Conservation (phyloP, 768 basidiomycete genomes). For the Melanogaster broomeanus region DNA sequence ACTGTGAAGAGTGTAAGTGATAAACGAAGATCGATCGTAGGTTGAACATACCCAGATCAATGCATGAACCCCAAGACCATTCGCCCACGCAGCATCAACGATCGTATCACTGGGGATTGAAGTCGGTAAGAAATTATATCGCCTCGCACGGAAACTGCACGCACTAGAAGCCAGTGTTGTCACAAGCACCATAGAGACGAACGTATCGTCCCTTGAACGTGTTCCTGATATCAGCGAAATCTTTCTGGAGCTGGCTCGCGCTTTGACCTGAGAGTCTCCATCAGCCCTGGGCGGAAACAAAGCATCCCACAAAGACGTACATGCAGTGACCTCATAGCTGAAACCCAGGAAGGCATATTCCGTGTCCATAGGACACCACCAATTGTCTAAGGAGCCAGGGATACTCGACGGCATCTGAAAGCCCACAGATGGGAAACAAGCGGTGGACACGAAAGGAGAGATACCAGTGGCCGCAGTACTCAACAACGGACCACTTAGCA, state of each 20-base stretch:
- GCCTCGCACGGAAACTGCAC: not conserved
- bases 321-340: conserved; percentile 71
- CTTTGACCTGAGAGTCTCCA: conserved; percentile 52
- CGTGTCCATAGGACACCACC: conserved; percentile 65
- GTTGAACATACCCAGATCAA: conserved; percentile 63
- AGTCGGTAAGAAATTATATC: conserved; percentile 17
- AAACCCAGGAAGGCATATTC: conserved; percentile 81
- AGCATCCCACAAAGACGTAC: conserved; percentile 36
- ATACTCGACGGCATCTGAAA: conserved; percentile 57
- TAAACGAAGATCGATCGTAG: not conserved
- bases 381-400: conserved; percentile 46
- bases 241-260: conserved; percentile 44
- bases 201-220: conserved; percentile 68
- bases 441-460: not conserved
- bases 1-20: conserved; percentile 21
- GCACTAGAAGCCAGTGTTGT: conserved; percentile 42
- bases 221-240: conserved; percentile 61
- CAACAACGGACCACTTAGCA: not conserved
- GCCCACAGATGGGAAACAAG: conserved; percentile 42
- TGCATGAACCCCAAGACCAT: conserved; percentile 70
- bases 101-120: conserved; percentile 48
- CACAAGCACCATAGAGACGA: conserved; percentile 47
- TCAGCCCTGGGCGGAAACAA: conserved; percentile 2
- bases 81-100: conserved; percentile 67
- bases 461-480: too few relatives aligned